Evolutionary conservation across 2,329 filamentous ascomycete genomes (phyloP).

Genomic region (Ophiostoma quercus): DNA sequence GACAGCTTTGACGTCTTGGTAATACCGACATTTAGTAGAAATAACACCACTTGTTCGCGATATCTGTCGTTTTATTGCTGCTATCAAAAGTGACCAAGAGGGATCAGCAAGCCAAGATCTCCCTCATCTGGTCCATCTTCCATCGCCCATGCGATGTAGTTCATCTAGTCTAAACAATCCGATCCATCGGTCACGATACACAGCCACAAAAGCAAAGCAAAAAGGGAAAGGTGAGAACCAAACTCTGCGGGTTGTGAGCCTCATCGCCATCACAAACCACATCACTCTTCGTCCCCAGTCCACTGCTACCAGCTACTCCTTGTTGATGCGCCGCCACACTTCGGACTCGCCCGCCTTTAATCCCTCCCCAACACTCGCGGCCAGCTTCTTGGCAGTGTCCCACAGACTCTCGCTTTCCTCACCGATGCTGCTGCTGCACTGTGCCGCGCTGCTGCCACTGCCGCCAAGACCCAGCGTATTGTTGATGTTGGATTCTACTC

Average conservation of each 20-base stretch:
- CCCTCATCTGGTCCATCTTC: background rate
- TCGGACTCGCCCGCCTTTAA: slow-evolving; percentile 55
- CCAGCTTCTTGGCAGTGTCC: slow-evolving; percentile 54
- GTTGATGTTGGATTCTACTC: background rate
- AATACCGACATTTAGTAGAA: background rate
- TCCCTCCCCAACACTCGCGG: slow-evolving; percentile 51
- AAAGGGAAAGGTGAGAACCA: background rate
- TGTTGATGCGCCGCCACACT: slow-evolving; percentile 60
- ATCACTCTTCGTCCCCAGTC: background rate
- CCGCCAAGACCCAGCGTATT: slow-evolving; percentile 2
- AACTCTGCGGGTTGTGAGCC: background rate
- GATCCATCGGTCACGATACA: background rate
- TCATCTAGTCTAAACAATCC: background rate
- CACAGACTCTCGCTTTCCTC: slow-evolving; percentile 48
- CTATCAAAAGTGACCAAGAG: background rate
- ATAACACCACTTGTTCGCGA: slow-evolving; percentile 1
- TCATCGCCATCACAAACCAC: background rate
- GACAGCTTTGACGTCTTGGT: background rate
- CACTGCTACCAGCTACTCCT: slow-evolving; percentile 38
- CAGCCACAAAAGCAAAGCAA: background rate
- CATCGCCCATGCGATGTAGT: background rate
- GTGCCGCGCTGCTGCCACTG: background rate
- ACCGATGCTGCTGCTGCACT: slow-evolving; percentile 20
- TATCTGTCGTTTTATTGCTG: background rate
- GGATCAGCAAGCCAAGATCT: slow-evolving; percentile 3